A percentile compares a stretch with the other conserved stretches of the same genome.
Conservation (phyloP, 495 filamentous ascomycete genomes). For the Amniculicola lignicola region DNA sequence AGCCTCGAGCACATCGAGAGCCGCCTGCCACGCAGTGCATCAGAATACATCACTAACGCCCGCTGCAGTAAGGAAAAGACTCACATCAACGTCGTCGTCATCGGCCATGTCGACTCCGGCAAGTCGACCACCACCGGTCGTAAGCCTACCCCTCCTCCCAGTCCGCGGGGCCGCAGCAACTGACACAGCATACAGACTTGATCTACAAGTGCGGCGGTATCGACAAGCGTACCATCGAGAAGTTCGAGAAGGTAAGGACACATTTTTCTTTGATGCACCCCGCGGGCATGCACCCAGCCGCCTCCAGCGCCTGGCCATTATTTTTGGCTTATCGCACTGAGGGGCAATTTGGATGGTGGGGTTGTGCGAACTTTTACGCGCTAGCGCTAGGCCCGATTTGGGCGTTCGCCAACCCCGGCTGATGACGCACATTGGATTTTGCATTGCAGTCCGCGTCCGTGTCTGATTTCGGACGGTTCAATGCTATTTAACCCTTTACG, state of each 20-base stretch:
- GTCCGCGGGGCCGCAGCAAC: conserved; percentile 22
- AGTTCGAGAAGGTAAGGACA: conserved; percentile 95
- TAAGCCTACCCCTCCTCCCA: conserved; percentile 45
- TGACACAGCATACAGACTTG: conserved; percentile 60
- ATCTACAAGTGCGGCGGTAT: conserved; percentile 99
- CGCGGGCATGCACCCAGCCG: conserved; percentile 1
- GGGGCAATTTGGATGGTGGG: conserved; percentile 36
- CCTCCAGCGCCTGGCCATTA: conserved; percentile 10
- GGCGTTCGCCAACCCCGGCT: conserved; percentile 18
- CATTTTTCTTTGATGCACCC: conserved; percentile 18
- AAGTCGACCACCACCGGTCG: conserved; percentile 92
- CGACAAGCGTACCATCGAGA: conserved; percentile 99
- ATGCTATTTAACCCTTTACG: too few relatives aligned
- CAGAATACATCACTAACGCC: not conserved
- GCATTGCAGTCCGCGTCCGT: too few relatives aligned
- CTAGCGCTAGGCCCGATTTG: conserved; percentile 28
- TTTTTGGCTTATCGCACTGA: conserved; percentile 36
- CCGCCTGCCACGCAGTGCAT: not conserved
- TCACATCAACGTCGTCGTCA: conserved; percentile 98
- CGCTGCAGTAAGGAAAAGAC: conserved; percentile 73
- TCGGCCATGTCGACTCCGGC: conserved; percentile 99
- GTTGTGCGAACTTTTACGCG: conserved; percentile 36
- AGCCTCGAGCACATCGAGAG: not conserved
- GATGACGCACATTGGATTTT: conserved; percentile 19
- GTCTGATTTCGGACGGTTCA: too few relatives aligned